phyloP scores from a whole-genome alignment of 805 yeast species.

The Cyberlindnera subsufficiens region DNA sequence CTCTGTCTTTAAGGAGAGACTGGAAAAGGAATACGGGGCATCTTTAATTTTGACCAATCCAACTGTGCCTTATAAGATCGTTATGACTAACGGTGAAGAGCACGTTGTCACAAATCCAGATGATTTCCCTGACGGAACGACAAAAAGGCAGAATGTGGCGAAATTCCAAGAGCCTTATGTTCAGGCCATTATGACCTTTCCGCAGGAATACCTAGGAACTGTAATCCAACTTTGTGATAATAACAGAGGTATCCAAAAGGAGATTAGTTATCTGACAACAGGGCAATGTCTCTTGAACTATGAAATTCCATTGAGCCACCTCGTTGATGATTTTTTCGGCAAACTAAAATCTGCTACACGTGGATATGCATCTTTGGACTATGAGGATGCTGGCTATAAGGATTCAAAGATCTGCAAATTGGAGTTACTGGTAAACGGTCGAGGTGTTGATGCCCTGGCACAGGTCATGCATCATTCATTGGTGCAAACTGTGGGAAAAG shows the following conservation, averaged over 20 bases:
- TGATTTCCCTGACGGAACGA: constrained; percentile 68
- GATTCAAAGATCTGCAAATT: constrained; percentile 78
- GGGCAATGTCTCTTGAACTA: constrained; percentile 81
- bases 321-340: constrained; percentile 95
- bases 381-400: constrained; percentile 87
- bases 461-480: constrained; percentile 84
- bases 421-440: constrained; percentile 86
- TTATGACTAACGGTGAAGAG: constrained; percentile 60
- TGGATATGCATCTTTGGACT: constrained; percentile 93
- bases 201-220: constrained; percentile 80
- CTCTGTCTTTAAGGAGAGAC: constrained; percentile 84
- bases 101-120: constrained; percentile 81
- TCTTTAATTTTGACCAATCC: constrained; percentile 90
- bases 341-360: constrained; percentile 81
- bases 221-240: constrained; percentile 84
- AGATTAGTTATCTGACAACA: constrained; percentile 66
- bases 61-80: constrained; percentile 85
- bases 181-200: constrained; percentile 84
- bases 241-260: constrained; percentile 79
- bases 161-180: constrained; percentile 82
- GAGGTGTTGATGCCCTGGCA: constrained; percentile 85
- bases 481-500: constrained; percentile 65
- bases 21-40: constrained; percentile 92
- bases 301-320: constrained; percentile 77
- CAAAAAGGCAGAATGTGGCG: constrained; percentile 34